phyloP scores from a whole-genome alignment of 768 basidiomycete genomes.

The Leccinum sublutescens region DNA sequence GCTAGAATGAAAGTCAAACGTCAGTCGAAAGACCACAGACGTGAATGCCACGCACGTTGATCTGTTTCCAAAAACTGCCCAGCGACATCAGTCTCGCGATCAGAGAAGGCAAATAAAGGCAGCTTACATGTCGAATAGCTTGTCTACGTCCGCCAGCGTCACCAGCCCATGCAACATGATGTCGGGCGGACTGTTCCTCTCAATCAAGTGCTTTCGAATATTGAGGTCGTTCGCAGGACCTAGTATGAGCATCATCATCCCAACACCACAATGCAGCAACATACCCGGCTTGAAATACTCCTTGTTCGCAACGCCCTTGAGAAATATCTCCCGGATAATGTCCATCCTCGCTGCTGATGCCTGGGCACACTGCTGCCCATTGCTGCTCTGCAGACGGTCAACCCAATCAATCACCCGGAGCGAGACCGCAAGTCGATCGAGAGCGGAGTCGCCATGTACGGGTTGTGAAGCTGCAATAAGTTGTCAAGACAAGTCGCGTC shows the following conservation, averaged over 20 bases:
- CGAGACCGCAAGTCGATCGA: constrained; percentile 78
- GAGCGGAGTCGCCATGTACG: constrained; percentile 75
- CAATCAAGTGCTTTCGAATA: constrained; percentile 69
- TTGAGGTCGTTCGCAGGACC: constrained; percentile 72
- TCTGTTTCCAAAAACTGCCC: constrained; percentile 62
- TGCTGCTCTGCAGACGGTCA: constrained; percentile 62
- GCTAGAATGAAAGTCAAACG: constrained; percentile 28
- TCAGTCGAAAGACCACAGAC: not conserved
- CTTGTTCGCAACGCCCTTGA: constrained; percentile 76
- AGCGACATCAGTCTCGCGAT: constrained; percentile 2
- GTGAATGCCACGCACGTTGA: constrained; percentile 53
- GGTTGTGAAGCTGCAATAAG: constrained; percentile 55
- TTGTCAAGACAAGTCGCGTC: not conserved
- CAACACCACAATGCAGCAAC: not conserved
- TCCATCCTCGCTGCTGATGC: constrained; percentile 31
- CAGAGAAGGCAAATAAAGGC: not conserved
- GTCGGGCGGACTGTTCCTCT: constrained; percentile 77
- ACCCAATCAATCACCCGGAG: constrained; percentile 72
- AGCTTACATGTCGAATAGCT: constrained; percentile 79
- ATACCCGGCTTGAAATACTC: constrained; percentile 77
- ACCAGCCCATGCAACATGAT: constrained; percentile 81
- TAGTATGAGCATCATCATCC: constrained; percentile 19
- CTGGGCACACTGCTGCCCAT: constrained; percentile 45
- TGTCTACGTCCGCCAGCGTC: constrained; percentile 73
- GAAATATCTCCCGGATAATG: constrained; percentile 24